These are phyloP conservation scores for Spathaspora sp. DNA, from an alignment of 1,139 yeast species.

Conservation along the genomic window DNA sequence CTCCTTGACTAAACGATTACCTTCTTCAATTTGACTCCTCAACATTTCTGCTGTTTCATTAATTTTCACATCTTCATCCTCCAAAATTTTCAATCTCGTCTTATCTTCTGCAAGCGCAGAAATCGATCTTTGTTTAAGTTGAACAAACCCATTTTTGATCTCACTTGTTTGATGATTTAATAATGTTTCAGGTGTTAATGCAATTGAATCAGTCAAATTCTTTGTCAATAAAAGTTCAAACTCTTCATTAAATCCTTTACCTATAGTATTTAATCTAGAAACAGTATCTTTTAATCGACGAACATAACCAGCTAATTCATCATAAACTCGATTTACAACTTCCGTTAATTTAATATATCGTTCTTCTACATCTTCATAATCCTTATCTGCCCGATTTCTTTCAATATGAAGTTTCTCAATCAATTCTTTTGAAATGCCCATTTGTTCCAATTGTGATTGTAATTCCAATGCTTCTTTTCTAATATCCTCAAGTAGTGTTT, in stretches of 20 bases:
- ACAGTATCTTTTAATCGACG: neutral
- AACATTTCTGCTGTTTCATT: neutral
- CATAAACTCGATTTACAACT: neutral
- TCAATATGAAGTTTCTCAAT: conserved; percentile 64
- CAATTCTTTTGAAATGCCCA: conserved; percentile 60
- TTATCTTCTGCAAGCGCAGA: neutral
- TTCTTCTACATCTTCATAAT: neutral
- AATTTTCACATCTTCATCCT: conserved; percentile 40
- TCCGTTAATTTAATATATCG: neutral
- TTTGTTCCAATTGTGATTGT: conserved; percentile 48
- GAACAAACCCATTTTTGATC: neutral
- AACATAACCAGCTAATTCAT: neutral
- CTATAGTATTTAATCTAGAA: neutral
- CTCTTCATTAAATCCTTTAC: neutral
- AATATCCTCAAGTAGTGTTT: conserved; percentile 4
- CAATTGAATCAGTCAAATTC: neutral
- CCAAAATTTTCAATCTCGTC: conserved; percentile 32
- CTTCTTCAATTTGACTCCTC: neutral
- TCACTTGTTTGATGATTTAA: neutral
- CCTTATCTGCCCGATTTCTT: conserved; percentile 33
- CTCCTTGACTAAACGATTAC: neutral
- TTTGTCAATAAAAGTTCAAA: neutral
- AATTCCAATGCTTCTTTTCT: conserved; percentile 19
- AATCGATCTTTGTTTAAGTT: neutral
- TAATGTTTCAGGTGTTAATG: neutral